Conservation (phyloP, 2,329 filamentous ascomycete species). For the Penicillium crustosum region DNA sequence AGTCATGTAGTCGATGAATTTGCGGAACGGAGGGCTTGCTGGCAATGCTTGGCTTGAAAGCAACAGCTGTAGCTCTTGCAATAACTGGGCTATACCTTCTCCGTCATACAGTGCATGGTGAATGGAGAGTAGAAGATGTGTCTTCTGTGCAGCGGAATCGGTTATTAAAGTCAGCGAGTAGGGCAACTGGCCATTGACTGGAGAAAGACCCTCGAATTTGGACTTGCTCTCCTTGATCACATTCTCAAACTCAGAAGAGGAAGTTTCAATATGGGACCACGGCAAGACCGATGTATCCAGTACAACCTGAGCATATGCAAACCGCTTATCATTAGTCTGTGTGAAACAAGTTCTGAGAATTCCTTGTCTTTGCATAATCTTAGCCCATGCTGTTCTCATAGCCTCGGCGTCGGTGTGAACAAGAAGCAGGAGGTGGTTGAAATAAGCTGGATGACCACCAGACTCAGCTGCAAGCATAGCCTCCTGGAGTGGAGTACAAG, state of each 20-base stretch:
- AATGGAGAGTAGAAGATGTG: slow-evolving; percentile 50
- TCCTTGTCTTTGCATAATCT: slow-evolving; percentile 65
- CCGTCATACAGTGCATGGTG: slow-evolving; percentile 90
- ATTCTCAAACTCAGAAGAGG: slow-evolving; percentile 32
- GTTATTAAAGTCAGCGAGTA: slow-evolving; percentile 30
- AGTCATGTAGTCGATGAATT: slow-evolving; percentile 63
- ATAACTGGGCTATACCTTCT: slow-evolving; percentile 67
- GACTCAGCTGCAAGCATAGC: slow-evolving; percentile 71
- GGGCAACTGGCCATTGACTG: slow-evolving; percentile 29
- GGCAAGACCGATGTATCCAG: slow-evolving; percentile 50
- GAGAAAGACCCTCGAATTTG: slow-evolving; percentile 19
- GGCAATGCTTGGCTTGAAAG: slow-evolving; percentile 53
- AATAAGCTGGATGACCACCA: slow-evolving; percentile 58
- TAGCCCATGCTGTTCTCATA: slow-evolving; percentile 62
- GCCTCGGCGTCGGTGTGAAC: slow-evolving; percentile 52
- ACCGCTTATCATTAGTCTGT: slow-evolving; percentile 58
- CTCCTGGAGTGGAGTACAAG: slow-evolving; percentile 85
- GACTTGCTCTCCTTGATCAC: slow-evolving; percentile 49
- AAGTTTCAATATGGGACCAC: slow-evolving; percentile 50
- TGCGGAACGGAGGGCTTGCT: slow-evolving; percentile 56
- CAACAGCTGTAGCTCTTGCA: slow-evolving; percentile 67
- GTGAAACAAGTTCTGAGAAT: slow-evolving; percentile 78
- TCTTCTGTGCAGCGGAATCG: slow-evolving; percentile 9
- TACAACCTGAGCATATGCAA: slow-evolving; percentile 72
- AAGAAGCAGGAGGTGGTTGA: slow-evolving; percentile 68